Evolutionary conservation across 2,329 filamentous ascomycete genomes (phyloP).

Genomic region (Orbilia oligospora): DNA sequence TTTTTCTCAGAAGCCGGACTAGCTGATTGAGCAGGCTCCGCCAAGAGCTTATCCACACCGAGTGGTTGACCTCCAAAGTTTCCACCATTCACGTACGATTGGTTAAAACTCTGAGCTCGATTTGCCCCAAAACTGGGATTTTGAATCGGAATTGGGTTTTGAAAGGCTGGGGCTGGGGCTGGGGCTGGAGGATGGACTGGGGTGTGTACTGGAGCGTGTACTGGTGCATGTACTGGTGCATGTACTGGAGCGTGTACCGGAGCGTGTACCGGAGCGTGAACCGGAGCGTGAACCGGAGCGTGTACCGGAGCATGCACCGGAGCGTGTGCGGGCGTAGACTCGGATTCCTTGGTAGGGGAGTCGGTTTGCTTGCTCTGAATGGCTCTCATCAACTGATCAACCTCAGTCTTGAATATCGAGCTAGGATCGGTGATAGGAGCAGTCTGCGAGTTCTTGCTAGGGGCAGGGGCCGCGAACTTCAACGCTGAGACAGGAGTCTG

Average conservation of each 20-base stretch:
- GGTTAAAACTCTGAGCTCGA: conserved; percentile 35
- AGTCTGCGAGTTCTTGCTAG: conserved; percentile 58
- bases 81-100: conserved; percentile 52
- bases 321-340: neutral
- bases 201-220: no score
- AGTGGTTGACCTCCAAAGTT: conserved; percentile 58
- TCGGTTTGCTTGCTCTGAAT: conserved; percentile 78
- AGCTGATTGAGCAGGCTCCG: conserved; percentile 53
- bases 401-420: conserved; percentile 81
- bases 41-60: conserved; percentile 64
- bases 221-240: no score
- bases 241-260: neutral
- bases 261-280: neutral
- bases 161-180: conserved; percentile 4
- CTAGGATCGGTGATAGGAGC: conserved; percentile 67
- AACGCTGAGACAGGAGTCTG: conserved; percentile 40
- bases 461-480: conserved; percentile 55
- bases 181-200: neutral
- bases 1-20: conserved; percentile 57
- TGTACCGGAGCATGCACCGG: neutral
- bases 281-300: no score
- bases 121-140: neutral
- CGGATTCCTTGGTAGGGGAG: conserved; percentile 28
- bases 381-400: conserved; percentile 89
- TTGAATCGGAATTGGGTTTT: conserved; percentile 21